Evolutionary conservation across 1,139 yeast species (phyloP).

Genomic region (Zygosaccharomyces sapae): DNA sequence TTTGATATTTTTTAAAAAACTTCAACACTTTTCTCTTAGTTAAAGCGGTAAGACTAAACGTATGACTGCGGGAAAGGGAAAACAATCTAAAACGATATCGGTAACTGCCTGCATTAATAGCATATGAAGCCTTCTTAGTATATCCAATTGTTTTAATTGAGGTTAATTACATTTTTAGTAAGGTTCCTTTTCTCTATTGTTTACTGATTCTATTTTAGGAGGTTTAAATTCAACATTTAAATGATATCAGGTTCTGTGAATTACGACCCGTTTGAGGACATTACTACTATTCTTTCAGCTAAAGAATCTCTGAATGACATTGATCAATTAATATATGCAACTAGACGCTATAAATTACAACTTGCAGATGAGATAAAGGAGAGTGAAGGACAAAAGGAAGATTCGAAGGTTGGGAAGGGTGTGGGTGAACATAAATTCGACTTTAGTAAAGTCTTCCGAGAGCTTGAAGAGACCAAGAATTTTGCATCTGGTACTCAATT

Average conservation of each 20-base stretch:
- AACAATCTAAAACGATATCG: not conserved
- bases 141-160: not conserved
- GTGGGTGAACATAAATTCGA: constrained; percentile 20
- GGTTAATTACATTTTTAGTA: not conserved
- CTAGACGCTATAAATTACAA: constrained; percentile 45
- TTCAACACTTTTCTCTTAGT: constrained; percentile 2
- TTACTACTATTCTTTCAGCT: constrained; percentile 37
- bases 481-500: constrained; percentile 56
- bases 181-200: not conserved
- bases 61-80: not conserved
- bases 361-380: constrained; percentile 43
- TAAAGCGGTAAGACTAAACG: constrained; percentile 3
- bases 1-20: too few relatives aligned
- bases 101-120: not conserved
- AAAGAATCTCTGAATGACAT: constrained; percentile 47
- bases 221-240: not conserved
- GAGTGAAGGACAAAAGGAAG: constrained; percentile 36
- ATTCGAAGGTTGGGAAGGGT: constrained; percentile 23
- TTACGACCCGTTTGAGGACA: constrained; percentile 43
- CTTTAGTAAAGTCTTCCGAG: constrained; percentile 37
- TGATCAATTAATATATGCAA: constrained; percentile 43
- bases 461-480: constrained; percentile 43
- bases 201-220: not conserved
- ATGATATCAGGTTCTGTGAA: constrained; percentile 26
- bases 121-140: not conserved